These are phyloP conservation scores for Articulospora tetracladia DNA, from an alignment of 495 filamentous ascomycete genomes.

Conservation along the genomic window DNA sequence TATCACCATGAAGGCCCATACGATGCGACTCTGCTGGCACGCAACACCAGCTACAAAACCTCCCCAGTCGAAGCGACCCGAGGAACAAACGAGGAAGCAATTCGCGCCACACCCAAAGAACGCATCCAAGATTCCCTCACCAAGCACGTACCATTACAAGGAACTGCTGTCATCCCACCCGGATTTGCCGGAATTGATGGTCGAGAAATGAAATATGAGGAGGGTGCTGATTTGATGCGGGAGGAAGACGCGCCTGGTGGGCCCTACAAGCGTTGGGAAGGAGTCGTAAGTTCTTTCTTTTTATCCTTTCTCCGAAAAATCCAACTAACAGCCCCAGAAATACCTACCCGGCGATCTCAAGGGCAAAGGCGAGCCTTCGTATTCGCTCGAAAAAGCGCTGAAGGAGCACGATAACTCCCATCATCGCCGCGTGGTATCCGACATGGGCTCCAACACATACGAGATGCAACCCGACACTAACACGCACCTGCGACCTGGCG, in stretches of 20 bases:
- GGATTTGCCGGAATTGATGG: conserved; percentile 65
- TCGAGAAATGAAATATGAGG: conserved; percentile 71
- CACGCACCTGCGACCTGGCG: background rate
- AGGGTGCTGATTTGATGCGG: conserved; percentile 80
- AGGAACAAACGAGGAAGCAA: conserved; percentile 68
- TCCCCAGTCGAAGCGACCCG: conserved; percentile 76
- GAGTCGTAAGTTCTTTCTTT: conserved; percentile 49
- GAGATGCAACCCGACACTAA: conserved; percentile 37
- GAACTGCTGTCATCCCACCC: conserved; percentile 71
- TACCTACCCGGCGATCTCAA: conserved; percentile 71
- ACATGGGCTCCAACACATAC: conserved; percentile 26
- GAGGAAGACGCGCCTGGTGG: conserved; percentile 58
- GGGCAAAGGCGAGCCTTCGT: conserved; percentile 76
- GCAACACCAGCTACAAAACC: conserved; percentile 56
- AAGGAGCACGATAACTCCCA: conserved; percentile 37
- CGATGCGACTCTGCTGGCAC: conserved; percentile 72
- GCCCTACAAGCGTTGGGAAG: conserved; percentile 62
- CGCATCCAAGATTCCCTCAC: conserved; percentile 71
- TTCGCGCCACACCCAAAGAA: conserved; percentile 79
- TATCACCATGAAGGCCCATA: conserved; percentile 96
- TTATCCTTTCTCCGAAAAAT: background rate
- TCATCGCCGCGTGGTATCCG: conserved; percentile 22
- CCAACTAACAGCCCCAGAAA: conserved; percentile 37
- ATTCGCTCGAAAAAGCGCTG: conserved; percentile 59
- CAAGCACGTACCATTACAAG: conserved; percentile 80